A percentile compares a stretch with the other conserved stretches of the same genome.
These are phyloP conservation scores for sunflower (Helianthus annuus) DNA, from an alignment of 129 eudicot species.

Conservation along the genomic window DNA sequence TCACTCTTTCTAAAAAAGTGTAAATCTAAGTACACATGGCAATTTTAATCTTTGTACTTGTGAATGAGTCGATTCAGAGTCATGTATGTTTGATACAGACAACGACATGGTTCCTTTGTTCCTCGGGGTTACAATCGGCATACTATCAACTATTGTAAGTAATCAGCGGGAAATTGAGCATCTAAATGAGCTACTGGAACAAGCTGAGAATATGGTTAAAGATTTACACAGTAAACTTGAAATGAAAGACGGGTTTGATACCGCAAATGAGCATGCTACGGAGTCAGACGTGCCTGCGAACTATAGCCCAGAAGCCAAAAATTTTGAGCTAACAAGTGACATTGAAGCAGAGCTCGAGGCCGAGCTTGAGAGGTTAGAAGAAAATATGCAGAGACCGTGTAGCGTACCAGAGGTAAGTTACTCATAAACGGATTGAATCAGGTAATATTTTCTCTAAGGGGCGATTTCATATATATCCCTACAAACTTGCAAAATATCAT, in stretches of 20 bases:
- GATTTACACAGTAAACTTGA: slow-evolving; percentile 74
- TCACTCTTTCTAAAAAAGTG: neutral
- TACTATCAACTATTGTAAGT: slow-evolving; percentile 36
- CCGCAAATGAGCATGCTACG: slow-evolving; percentile 41
- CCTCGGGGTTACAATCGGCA: slow-evolving; percentile 62
- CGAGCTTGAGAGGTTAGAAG: slow-evolving; percentile 78
- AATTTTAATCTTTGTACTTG: neutral
- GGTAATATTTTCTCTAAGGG: neutral
- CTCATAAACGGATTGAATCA: neutral
- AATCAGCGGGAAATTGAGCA: slow-evolving; percentile 48
- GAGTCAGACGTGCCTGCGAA: slow-evolving; percentile 30
- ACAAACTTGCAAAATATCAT: no score
- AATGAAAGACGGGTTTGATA: slow-evolving; percentile 53
- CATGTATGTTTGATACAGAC: slow-evolving; percentile 15
- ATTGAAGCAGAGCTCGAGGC: slow-evolving; percentile 91
- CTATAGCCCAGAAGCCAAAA: slow-evolving; percentile 30
- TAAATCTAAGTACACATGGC: neutral
- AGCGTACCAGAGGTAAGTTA: slow-evolving; percentile 49
- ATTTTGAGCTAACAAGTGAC: slow-evolving; percentile 42
- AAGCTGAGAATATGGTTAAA: slow-evolving; percentile 60
- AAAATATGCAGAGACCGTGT: slow-evolving; percentile 48
- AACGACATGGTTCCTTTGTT: slow-evolving; percentile 46
- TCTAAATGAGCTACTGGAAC: slow-evolving; percentile 55
- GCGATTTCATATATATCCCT: no score
- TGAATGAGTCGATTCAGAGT: neutral